Conservation (phyloP, 2,329 filamentous ascomycete species). For the Aspergillus costaricaensis region DNA sequence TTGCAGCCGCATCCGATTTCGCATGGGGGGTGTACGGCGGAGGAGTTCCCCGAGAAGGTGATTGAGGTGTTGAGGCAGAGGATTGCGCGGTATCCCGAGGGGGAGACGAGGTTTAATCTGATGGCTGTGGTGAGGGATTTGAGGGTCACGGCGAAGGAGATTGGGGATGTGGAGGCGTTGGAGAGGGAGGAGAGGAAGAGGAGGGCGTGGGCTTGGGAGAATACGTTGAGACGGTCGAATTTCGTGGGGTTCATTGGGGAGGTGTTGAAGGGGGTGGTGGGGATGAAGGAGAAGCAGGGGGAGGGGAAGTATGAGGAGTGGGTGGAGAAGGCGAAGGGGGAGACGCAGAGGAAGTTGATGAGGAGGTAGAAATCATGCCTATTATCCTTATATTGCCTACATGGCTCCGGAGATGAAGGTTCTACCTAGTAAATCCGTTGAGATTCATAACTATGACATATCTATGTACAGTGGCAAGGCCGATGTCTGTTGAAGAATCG, state of each 20-base stretch:
- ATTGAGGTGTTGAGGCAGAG: constrained; percentile 84
- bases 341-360: constrained; percentile 45
- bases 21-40: constrained; percentile 72
- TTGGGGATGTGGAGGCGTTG: constrained; percentile 78
- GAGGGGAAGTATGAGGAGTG: constrained; percentile 73
- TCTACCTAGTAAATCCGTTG: background rate
- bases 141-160: constrained; percentile 72
- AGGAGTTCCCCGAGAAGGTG: constrained; percentile 75
- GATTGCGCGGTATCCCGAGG: constrained; percentile 78
- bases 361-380: constrained; percentile 21
- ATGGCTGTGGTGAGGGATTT: constrained; percentile 88
- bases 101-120: constrained; percentile 94
- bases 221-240: constrained; percentile 86
- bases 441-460: background rate
- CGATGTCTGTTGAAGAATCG: background rate
- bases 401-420: too few species aligned
- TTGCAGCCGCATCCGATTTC: constrained; percentile 89
- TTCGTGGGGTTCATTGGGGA: constrained; percentile 95
- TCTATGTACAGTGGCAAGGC: background rate
- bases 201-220: constrained; percentile 89
- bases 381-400: too few species aligned
- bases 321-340: constrained; percentile 67
- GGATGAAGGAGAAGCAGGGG: constrained; percentile 66
- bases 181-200: constrained; percentile 81
- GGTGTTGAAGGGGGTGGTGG: constrained; percentile 83